Base-by-base conservation (phyloP, 192 early-diverging fungal genomes). In the Dissophora ornata region DNA sequence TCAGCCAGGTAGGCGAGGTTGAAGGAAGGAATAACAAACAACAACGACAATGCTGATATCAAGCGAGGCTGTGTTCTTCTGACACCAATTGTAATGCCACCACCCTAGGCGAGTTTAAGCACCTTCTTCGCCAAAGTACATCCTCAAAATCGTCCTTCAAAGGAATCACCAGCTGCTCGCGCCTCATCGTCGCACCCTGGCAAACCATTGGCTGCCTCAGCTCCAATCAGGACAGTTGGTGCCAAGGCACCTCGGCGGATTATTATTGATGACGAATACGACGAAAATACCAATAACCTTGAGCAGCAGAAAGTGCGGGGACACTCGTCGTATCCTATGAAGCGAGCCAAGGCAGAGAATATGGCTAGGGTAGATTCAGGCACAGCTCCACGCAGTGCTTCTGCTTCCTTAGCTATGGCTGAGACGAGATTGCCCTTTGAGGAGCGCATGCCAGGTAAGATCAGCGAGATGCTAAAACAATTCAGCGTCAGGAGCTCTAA, bases 371-470 rank as follows among this genome's bases (percentile, higher is more conserved):
- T n/a, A n/a, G n/a, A n/a, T n/a, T n/a, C n/a, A n/a, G n/a, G n/a
- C 24, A 54, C 52, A 25, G 33, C 13, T 41, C 28, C 40, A n/a
- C 8, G 16, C 26, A n/a, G 18, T 42, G 16, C 24, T 19, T 1
- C 15, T n/a, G 26, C 9, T 4, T 12, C 34, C 12, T 26, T 15
- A 4, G 42, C 40, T 42, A 3, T 25, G 19, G 0, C 10, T 9
- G 41, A 56, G 11, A 19, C 8, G 13, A 40, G 40, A 5, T 0
- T 62, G 8, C 68, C 68, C 18, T 70, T 70, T 49, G 68, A 70
- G 25, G 59, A 70, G 5, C 68, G 68, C 9, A 70, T 70, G 68
- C 68, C 68, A 62, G 53, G 68, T 61, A 62, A 44, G 41, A 19
- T 38, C 36, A 9, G 36, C 36, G 9, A 1, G 30, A 3, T 2